Percentiles rank a stretch among this genome's conserved stretches.
Conservation (phyloP, 1,284 basidiomycete genomes). For the Tilletiopsis washingtonensis region DNA sequence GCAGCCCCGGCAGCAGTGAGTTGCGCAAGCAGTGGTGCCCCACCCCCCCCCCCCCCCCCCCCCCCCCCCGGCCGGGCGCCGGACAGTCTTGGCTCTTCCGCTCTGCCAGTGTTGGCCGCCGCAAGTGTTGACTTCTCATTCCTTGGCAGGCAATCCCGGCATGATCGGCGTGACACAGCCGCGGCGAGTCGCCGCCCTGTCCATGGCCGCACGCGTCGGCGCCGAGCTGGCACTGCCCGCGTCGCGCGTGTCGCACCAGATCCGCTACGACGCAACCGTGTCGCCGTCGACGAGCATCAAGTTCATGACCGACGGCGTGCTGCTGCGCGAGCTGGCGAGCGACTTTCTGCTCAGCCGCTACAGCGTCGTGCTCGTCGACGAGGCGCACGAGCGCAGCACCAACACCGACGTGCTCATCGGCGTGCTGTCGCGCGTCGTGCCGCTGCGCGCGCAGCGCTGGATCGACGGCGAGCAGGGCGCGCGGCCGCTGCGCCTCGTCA, state of each 20-base stretch:
- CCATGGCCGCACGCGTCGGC: conserved; percentile 84
- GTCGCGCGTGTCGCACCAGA: conserved; percentile 83
- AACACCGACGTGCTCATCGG: conserved; percentile 98
- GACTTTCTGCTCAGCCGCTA: conserved; percentile 87
- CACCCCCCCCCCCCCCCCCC: no score
- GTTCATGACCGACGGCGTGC: conserved; percentile 99
- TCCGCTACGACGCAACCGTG: conserved; percentile 90
- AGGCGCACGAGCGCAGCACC: conserved; percentile 95
- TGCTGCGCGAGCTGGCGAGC: conserved; percentile 80
- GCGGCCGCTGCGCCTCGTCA: conserved; percentile 80
- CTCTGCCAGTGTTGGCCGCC: no score
- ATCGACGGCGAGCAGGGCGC: conserved; percentile 17
- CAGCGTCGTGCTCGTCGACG: conserved; percentile 81
- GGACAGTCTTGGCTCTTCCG: background rate
- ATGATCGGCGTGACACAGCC: conserved; percentile 98
- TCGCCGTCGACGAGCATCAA: conserved; percentile 85
- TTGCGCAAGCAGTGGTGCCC: no score
- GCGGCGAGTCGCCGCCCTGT: conserved; percentile 90
- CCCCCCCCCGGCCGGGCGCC: no score
- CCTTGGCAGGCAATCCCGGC: conserved; percentile 78
- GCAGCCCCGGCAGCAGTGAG: conserved; percentile 64
- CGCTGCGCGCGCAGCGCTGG: conserved; percentile 58
- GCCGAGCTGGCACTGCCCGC: conserved; percentile 75
- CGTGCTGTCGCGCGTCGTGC: conserved; percentile 82
- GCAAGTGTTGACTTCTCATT: conserved; percentile 50